A percentile compares a stretch with the other conserved stretches of the same genome.
Evolutionary conservation across 2,329 filamentous ascomycete genomes (phyloP).

Genomic region (Seiridium cupressi): DNA sequence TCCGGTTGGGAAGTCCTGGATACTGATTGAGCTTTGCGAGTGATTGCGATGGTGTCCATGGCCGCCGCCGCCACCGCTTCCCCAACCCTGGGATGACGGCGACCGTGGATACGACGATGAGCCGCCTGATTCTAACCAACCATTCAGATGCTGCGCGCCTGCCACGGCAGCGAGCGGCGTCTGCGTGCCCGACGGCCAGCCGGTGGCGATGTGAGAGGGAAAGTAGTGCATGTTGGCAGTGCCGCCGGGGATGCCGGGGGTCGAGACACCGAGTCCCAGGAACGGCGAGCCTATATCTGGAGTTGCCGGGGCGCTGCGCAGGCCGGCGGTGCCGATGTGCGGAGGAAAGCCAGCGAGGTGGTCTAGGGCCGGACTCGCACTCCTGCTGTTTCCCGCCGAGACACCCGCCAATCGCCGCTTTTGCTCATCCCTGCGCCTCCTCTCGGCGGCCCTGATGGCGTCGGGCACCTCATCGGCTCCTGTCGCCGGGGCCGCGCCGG

Average conservation of each 20-base stretch:
- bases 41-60: conserved; percentile 39
- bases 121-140: conserved; percentile 38
- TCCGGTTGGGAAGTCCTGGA: conserved; percentile 34
- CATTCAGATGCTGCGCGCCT: conserved; percentile 61
- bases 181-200: conserved; percentile 67
- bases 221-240: conserved; percentile 81
- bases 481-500: neutral
- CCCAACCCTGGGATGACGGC: conserved; percentile 3
- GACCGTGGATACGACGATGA: conserved; percentile 1
- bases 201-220: conserved; percentile 70
- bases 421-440: conserved; percentile 31
- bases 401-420: conserved; percentile 19
- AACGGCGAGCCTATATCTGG: conserved; percentile 54
- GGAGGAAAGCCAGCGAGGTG: conserved; percentile 18
- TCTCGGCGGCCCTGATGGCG: conserved; percentile 31
- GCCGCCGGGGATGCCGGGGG: conserved; percentile 65
- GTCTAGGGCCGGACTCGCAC: conserved; percentile 14
- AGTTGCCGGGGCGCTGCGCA: conserved; percentile 28
- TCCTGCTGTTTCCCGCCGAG: conserved; percentile 11
- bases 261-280: conserved; percentile 50
- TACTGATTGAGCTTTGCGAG: conserved; percentile 42
- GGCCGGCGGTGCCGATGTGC: conserved; percentile 37
- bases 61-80: conserved; percentile 17
- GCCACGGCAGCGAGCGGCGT: conserved; percentile 79
- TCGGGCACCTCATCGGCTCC: conserved; percentile 25